Conservation (phyloP, 2,329 filamentous ascomycete species). For the Fusarium acutatum region DNA sequence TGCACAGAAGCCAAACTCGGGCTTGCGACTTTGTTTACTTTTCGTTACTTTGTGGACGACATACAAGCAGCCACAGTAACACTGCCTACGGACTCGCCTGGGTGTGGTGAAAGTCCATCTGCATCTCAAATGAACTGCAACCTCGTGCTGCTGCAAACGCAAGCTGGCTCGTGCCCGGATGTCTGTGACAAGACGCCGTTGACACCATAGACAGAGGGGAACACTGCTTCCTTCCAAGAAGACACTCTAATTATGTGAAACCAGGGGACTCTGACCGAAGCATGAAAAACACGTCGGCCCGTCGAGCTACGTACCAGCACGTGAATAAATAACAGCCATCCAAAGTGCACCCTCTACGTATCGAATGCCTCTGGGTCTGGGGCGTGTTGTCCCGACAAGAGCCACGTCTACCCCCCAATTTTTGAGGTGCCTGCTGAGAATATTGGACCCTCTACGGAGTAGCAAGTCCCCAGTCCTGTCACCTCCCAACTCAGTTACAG, state of each 20-base stretch:
- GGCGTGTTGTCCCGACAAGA: constrained; percentile 37
- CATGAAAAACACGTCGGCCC: constrained; percentile 14
- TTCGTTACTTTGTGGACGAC: background rate
- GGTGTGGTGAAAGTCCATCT: constrained; percentile 3
- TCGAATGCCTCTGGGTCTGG: constrained; percentile 11
- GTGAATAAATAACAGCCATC: background rate
- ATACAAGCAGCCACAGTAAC: constrained; percentile 21
- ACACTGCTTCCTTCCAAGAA: background rate
- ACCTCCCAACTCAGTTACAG: background rate
- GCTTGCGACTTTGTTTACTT: constrained; percentile 7
- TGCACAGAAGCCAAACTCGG: background rate
- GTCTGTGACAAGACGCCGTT: background rate
- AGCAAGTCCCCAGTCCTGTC: constrained; percentile 21
- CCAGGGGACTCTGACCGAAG: constrained; percentile 12
- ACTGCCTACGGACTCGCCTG: constrained; percentile 9
- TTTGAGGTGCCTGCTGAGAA: constrained; percentile 20
- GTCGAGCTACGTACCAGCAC: constrained; percentile 4
- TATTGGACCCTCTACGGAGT: background rate
- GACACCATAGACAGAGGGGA: constrained; percentile 4
- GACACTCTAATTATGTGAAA: constrained; percentile 17
- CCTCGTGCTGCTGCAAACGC: background rate
- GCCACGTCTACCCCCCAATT: constrained; percentile 38
- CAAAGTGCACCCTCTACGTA: constrained; percentile 4
- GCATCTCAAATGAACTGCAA: constrained; percentile 15
- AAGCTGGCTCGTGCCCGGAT: constrained; percentile 8